Base-by-base conservation (phyloP, 1,284 basidiomycete genomes). In the Laetiporus sulphureus region DNA sequence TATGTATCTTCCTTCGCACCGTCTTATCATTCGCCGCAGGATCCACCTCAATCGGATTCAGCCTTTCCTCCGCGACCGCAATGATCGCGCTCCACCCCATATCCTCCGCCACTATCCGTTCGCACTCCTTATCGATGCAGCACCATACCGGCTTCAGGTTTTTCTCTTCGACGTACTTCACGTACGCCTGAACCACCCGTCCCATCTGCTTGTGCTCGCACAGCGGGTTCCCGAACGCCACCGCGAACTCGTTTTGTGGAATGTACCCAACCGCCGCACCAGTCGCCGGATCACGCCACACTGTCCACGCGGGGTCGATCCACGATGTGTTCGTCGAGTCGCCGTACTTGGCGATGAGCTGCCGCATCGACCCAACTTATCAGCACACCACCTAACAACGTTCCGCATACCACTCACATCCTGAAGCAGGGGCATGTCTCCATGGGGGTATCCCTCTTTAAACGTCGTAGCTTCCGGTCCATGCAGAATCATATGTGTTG, bases 271-370 rank as follows among this genome's bases (percentile, higher is more conserved):
- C 59, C 0, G 71, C 72, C 0, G 69, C 71, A 18, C 72, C 73
- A 0, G 67, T 73, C 18, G 58, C 52, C 11, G 52, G 40, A 48
- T 76, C 68, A 31, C 72, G 63, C 73, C 73, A 77, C 19, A 75
- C 61, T 21, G 66, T 60, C 64, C 72, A 75, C n/a, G 71, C 62
- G n/a, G 71, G 68, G 50, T 77, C 73, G 12, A 72, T 61, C 71
- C 71, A 75, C 3, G 71, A 70, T 15, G 73, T 77, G 53, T 74
- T 75, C 45, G 72, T 69, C 27, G 73, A 70, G 48, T 75, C 72
- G 30, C 74, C 73, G 53, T 75, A 77, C 48, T 71, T 68, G 27
- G 71, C 72, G 44, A 77, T 72, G 23, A 75, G 62, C 58, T 72
- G 36, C n/a, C n/a, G n/a, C n/a, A n/a, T n/a, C n/a, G n/a, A n/a